A percentile compares a stretch with the other conserved stretches of the same genome.
Evolutionary conservation across 2,329 filamentous ascomycete species (phyloP).

Genomic region (Neofusicoccum laricinum): DNA sequence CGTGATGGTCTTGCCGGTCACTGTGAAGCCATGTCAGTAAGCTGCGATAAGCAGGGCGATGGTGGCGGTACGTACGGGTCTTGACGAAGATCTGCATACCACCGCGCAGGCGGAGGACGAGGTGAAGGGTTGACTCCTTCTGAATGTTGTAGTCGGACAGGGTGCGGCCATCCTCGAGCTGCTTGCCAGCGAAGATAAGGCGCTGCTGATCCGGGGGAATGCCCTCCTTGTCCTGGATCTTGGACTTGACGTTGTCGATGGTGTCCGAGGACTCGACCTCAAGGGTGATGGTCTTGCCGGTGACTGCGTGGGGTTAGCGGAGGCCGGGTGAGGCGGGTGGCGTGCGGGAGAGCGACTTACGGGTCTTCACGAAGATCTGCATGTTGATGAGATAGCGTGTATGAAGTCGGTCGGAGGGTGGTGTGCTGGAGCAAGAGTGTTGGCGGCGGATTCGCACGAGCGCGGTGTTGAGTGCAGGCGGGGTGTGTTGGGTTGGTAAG

Average conservation of each 20-base stretch:
- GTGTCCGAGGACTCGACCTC: constrained; percentile 75
- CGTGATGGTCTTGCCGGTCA: constrained; percentile 57
- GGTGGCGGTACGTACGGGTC: constrained; percentile 39
- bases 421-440: constrained; percentile 15
- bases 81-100: constrained; percentile 64
- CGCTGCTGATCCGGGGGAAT: constrained; percentile 99
- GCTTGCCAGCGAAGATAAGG: constrained; percentile 98
- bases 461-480: neutral
- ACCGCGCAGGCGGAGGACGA: constrained; percentile 71
- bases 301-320: constrained; percentile 49
- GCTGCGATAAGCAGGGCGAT: constrained; percentile 30
- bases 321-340: constrained; percentile 21
- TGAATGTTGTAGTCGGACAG: constrained; percentile 99
- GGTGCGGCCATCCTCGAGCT: constrained; percentile 97
- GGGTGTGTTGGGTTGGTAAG: constrained; percentile 11
- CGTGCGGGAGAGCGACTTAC: constrained; percentile 56
- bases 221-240: constrained; percentile 97
- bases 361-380: constrained; percentile 99
- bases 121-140: constrained; percentile 78
- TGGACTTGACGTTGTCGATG: constrained; percentile 94
- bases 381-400: constrained; percentile 53
- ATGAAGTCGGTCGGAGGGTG: neutral
- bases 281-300: constrained; percentile 66
- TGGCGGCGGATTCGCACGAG: constrained; percentile 17
- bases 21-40: constrained; percentile 36